A percentile compares a stretch with the other conserved stretches of the same genome.
These are phyloP conservation scores for Cladosporium sphaerospermum DNA, from an alignment of 2,329 filamentous ascomycete species.

Conservation along the genomic window DNA sequence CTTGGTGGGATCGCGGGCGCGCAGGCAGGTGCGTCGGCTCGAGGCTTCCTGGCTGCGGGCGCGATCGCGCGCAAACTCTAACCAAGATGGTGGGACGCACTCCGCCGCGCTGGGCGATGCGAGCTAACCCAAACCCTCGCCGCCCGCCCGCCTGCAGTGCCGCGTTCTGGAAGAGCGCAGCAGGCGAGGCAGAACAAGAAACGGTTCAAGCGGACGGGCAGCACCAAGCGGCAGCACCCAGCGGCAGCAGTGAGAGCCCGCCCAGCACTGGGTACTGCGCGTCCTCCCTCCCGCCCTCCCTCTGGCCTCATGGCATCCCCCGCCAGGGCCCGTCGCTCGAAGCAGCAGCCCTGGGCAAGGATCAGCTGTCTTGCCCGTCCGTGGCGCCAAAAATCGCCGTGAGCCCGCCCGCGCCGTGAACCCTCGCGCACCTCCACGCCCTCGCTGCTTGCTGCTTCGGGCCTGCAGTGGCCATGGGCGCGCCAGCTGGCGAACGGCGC, in stretches of 20 bases:
- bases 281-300: no score
- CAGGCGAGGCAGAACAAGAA: no score
- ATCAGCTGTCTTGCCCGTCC: conserved; percentile 22
- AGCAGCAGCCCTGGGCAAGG: conserved; percentile 25
- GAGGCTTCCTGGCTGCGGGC: neutral
- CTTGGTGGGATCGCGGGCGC: no score
- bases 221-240: no score
- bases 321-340: conserved; percentile 18
- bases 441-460: conserved; percentile 29
- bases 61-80: conserved; percentile 17
- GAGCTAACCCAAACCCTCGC: neutral
- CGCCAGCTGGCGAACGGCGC: conserved; percentile 14
- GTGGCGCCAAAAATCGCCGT: neutral
- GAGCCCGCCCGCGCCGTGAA: neutral
- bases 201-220: no score
- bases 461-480: conserved; percentile 25
- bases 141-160: conserved; percentile 7
- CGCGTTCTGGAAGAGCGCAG: conserved; percentile 18
- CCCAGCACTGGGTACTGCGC: no score
- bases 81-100: conserved; percentile 24
- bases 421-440: conserved; percentile 28
- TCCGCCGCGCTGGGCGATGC: conserved; percentile 18
- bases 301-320: conserved; percentile 6
- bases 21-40: no score
- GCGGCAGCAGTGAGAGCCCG: no score